These are phyloP conservation scores for barrel medic (Medicago truncatula) DNA, from an alignment of 306 rosid species.

Conservation along the genomic window MtrunA17r5.0-ANR NC_053046.1:4682001-4682500, in stretches of 20 bases:
- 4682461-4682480: slow-evolving; percentile 19
- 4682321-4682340: slow-evolving; percentile 61
- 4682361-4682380: slow-evolving; percentile 52
- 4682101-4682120: slow-evolving; percentile 23
- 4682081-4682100: not conserved
- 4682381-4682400: slow-evolving; percentile 55
- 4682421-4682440: slow-evolving; percentile 36
- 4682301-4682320: slow-evolving; percentile 46
- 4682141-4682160: slow-evolving; percentile 95
- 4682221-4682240: slow-evolving; percentile 96
- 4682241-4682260: slow-evolving; percentile 10
- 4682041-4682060: slow-evolving; percentile 78
- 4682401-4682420: slow-evolving; percentile 66
- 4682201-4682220: slow-evolving; percentile 92
- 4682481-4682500: slow-evolving; percentile 33
- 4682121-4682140: slow-evolving; percentile 85
- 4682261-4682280: too few species aligned
- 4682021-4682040: slow-evolving; percentile 71
- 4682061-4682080: not conserved
- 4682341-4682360: slow-evolving; percentile 49
- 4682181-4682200: slow-evolving; percentile 92
- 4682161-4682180: slow-evolving; percentile 94
- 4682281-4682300: slow-evolving; percentile 12
- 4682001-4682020: slow-evolving; percentile 43
- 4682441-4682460: not conserved